A percentile compares a stretch with the other conserved stretches of the same genome.
These are phyloP conservation scores for Peribolospora kevripleyi DNA, from an alignment of 768 basidiomycete genomes.

Conservation along the genomic window DNA sequence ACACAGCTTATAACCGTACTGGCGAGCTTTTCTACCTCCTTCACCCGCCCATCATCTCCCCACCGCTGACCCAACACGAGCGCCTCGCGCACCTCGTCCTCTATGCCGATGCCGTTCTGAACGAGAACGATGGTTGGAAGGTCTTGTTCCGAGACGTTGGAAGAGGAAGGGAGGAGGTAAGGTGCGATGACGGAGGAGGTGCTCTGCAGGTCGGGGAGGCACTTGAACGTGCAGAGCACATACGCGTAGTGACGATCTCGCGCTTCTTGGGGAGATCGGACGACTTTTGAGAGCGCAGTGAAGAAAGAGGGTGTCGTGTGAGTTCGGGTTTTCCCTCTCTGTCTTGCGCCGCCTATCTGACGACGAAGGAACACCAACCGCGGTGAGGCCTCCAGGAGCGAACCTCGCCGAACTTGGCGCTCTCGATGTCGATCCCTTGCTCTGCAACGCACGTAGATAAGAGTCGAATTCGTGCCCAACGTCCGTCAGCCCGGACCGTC, in stretches of 20 bases:
- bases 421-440: slow-evolving; percentile 33
- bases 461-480: slow-evolving; percentile 12
- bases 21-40: too few species aligned
- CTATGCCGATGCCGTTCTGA: slow-evolving; percentile 32
- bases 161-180: slow-evolving; percentile 30
- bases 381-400: slow-evolving; percentile 39
- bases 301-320: not conserved
- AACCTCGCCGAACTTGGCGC: slow-evolving; percentile 35
- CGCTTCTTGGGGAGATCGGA: slow-evolving; percentile 35
- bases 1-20: slow-evolving; percentile 1
- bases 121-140: slow-evolving; percentile 34
- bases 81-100: too few species aligned
- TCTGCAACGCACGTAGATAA: slow-evolving; percentile 16
- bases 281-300: slow-evolving; percentile 23
- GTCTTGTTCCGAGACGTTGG: slow-evolving; percentile 22
- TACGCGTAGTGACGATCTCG: slow-evolving; percentile 37
- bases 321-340: not conserved
- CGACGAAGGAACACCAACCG: slow-evolving; percentile 22
- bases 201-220: slow-evolving; percentile 37
- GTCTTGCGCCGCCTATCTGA: not conserved
- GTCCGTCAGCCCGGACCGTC: slow-evolving; percentile 11
- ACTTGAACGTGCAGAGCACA: slow-evolving; percentile 45
- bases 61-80: too few species aligned
- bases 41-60: too few species aligned
- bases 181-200: slow-evolving; percentile 35